Evolutionary conservation across 495 filamentous ascomycete genomes (phyloP), one percentile per base, ranked within the genome.

Genomic region (Aspergillus bertholletiae): DNA sequence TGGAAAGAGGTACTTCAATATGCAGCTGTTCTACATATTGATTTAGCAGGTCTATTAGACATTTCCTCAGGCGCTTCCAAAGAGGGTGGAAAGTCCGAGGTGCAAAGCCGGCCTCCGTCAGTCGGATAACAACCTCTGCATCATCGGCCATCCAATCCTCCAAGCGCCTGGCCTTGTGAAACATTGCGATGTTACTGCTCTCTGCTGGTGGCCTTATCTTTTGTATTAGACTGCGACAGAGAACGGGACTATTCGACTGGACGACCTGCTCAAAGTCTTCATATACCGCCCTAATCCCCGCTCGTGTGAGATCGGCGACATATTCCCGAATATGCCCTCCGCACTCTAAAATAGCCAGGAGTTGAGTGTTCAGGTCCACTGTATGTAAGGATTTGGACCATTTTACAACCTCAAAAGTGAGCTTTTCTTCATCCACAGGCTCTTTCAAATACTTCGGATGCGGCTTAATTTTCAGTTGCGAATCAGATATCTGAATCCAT

Each of bases 401-500:
- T 20, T 69, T 78, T 11, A 84, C 74, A 23, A 96, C 80, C 61
- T 96, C 92, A 48, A 96, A 87, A 0, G 88, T 94, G 32, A 85
- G 56, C 52, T 83, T 64, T 39, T 76, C 79, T 13, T 72, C 70
- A 37, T 81, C 76, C 12, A 69, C 59, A 0, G 46, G 30, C 2
- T 40, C 64, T 6, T 47, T 18, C 66, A 68, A 72, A 35, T 89
- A 79, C 0, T 65, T 55, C 0, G 67, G 71, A 57, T 88, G 82
- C 13, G 82, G 83, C 3, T 80, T 65, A 64, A 94, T 92, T 56
- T 97, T 97, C 7, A 84, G 62, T 56, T 97, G 93, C 0, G 88
- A 93, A 5, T 84, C 77, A 3, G 81, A 87, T 7, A 95, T 84
- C 52, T 90, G 82, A 51, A 97, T 90, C 86, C 88, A 96, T 52